Conservation (phyloP, 148 eudicot species). For the Chenopodium quinoa region DNA sequence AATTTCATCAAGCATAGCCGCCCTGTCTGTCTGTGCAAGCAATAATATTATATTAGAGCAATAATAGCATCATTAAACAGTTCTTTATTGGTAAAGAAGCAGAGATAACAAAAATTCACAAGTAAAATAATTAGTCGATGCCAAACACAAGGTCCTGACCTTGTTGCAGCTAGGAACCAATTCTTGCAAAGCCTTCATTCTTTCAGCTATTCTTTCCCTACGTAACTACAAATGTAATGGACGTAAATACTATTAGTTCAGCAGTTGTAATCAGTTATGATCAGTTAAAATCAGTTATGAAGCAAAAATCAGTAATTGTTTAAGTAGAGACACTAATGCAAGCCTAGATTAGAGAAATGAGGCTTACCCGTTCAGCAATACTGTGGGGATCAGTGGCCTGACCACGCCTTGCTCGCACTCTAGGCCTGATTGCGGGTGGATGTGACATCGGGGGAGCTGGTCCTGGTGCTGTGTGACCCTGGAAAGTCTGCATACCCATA, state of each 20-base stretch:
- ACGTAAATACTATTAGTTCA: neutral
- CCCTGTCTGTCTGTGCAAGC: slow-evolving; percentile 47
- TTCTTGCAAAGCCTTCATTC: slow-evolving; percentile 55
- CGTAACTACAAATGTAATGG: slow-evolving; percentile 31
- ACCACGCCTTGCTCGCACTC: slow-evolving; percentile 57
- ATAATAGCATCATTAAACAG: neutral
- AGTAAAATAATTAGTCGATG: neutral
- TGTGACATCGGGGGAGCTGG: slow-evolving; percentile 35
- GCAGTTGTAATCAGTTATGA: neutral
- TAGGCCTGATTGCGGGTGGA: slow-evolving; percentile 44
- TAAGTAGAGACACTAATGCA: neutral
- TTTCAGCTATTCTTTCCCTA: slow-evolving; percentile 57
- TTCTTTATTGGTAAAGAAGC: neutral
- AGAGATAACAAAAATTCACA: neutral
- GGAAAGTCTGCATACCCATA: slow-evolving; percentile 33
- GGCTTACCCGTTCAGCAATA: slow-evolving; percentile 47
- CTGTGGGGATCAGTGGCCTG: slow-evolving; percentile 61
- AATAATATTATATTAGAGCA: slow-evolving; percentile 13
- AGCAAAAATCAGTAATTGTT: neutral
- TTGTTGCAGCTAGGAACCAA: slow-evolving; percentile 53
- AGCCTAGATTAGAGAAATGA: neutral
- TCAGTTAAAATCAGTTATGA: neutral
- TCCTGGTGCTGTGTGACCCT: slow-evolving; percentile 35
- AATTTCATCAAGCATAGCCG: slow-evolving; percentile 58
- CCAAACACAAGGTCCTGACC: slow-evolving; percentile 23